phyloP scores from a whole-genome alignment of 257 asterid species.

The Scutellaria barbata region DNA sequence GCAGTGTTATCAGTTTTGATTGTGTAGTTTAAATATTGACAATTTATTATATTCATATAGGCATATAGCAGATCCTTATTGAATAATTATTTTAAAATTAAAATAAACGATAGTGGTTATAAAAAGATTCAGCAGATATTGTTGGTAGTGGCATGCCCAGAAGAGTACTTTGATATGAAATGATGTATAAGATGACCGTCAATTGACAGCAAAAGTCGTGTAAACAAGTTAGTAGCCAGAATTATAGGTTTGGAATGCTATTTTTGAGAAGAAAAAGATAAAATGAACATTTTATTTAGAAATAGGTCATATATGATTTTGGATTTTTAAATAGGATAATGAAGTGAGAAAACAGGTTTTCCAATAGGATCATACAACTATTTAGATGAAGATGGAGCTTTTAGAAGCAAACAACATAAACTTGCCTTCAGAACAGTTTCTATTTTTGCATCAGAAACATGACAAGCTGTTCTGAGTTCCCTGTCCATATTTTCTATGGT shows the following conservation, averaged over 20 bases:
- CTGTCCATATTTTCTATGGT: conserved; percentile 84
- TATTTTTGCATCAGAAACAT: conserved; percentile 77
- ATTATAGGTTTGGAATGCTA: not conserved
- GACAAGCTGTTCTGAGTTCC: conserved; percentile 88
- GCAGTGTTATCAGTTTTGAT: too few species aligned
- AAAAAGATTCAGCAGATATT: too few species aligned
- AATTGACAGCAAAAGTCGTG: not conserved
- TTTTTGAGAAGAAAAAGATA: not conserved
- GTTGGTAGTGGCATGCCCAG: not conserved
- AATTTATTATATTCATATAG: too few species aligned
- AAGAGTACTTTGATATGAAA: not conserved
- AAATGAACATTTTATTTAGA: not conserved
- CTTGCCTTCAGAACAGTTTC: conserved; percentile 78
- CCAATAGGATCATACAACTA: not conserved
- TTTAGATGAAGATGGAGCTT: conserved; percentile 15
- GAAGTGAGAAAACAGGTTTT: not conserved
- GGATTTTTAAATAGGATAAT: not conserved
- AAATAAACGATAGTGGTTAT: too few species aligned
- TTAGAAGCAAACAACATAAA: conserved; percentile 25
- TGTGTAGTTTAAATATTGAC: too few species aligned
- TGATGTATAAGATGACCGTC: not conserved
- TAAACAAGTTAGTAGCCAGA: not conserved
- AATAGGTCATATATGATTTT: not conserved
- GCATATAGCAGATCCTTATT: too few species aligned
- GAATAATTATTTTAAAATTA: too few species aligned